Base-by-base conservation (phyloP, 176 grass and related monocot genomes). In the Paspalum vaginatum region DNA sequence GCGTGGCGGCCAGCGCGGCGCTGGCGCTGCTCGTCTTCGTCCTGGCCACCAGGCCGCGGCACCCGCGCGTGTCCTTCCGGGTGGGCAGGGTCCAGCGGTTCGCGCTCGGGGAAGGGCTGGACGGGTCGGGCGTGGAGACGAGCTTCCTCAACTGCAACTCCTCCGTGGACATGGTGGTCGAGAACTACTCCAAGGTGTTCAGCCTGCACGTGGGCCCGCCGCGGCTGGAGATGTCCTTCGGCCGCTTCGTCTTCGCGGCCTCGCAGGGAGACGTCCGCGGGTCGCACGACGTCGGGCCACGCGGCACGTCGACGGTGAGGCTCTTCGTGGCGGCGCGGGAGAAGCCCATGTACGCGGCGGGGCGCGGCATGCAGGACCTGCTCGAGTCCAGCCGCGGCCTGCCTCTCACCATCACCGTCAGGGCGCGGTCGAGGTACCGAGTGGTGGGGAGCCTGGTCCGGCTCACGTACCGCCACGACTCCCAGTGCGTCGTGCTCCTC, bases 331-430 rank as follows among this genome's bases (percentile, higher is more conserved):
- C 74, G 66, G 78, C 81, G 68, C 81, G 81, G 81, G 89, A 92
- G 76, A 98, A 98, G 74, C 95, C 92, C 8, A 93, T 93, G 95
- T 98, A 98, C 70, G 95, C 91, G 41, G 92, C 92, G 16, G 92
- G 92, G 0, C 85, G 92, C 4, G 79, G 64, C 55, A 98, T 98
- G 92, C 89, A 94, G 79, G 95, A 98, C 83, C 61, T 94, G 87
- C 83, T 98, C 21, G 80, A 83, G 55, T 85, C 92, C 1, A 76
- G 72, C 15, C 83, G 24, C 11, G 95, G 95, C 58, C 82, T 94
- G 73, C 85, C 80, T 4, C 49, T 98, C 8, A 38, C 89, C 68
- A 58, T 98, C 77, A 73, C 73, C 68, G 85, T 91, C 14, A 75
- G 73, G 70, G 73, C 88, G 27, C 78, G 59, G 56, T 92, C 87